Conservation (phyloP, 305 asterid species). For the Fraxinus ornus region DNA sequence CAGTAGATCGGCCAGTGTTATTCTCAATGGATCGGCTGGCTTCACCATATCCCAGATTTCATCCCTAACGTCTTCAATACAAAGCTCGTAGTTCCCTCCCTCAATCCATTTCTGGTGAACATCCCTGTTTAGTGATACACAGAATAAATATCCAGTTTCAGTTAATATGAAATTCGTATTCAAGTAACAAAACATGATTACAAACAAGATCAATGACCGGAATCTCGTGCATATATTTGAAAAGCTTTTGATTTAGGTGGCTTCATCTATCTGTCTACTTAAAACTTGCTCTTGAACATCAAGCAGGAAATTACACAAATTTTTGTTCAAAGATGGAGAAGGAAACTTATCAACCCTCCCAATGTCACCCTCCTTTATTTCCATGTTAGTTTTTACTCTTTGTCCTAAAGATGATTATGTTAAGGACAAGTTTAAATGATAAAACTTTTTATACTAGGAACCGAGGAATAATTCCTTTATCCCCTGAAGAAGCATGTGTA, state of each 20-base stretch:
- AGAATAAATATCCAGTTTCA: constrained; percentile 15
- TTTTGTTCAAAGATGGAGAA: background rate
- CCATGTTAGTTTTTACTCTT: background rate
- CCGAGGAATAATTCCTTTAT: background rate
- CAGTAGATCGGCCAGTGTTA: constrained; percentile 75
- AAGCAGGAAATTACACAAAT: background rate
- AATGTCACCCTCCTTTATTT: background rate
- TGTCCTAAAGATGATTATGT: background rate
- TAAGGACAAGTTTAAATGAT: background rate
- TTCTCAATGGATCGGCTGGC: constrained; percentile 78
- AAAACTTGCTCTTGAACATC: background rate
- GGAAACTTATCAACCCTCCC: background rate
- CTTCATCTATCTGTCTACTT: background rate
- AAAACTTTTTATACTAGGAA: background rate
- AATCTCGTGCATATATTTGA: background rate
- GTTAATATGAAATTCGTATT: constrained; percentile 5
- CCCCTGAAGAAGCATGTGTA: background rate
- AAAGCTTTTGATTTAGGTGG: background rate
- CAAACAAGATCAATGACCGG: background rate
- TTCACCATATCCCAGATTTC: constrained; percentile 99
- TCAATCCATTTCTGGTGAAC: constrained; percentile 99
- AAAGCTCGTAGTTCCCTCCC: constrained; percentile 96
- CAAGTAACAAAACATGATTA: background rate
- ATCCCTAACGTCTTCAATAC: constrained; percentile 95
- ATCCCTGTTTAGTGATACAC: constrained; percentile 61